Evolutionary conservation across 352 stramenopile species (phyloP).

Genomic region (Achlya hypogyna): DNA sequence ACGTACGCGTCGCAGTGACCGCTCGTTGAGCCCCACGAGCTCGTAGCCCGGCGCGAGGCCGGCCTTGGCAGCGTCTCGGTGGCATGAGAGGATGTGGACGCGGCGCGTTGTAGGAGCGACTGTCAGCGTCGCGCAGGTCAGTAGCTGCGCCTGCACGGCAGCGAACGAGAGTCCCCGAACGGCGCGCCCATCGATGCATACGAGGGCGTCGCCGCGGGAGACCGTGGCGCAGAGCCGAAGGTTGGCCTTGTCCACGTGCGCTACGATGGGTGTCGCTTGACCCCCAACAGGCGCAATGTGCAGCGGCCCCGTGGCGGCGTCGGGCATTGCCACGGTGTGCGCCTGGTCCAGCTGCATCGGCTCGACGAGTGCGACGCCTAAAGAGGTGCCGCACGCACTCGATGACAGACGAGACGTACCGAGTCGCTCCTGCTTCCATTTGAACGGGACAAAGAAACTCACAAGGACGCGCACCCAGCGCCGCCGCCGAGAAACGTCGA

Average conservation of each 20-base stretch:
- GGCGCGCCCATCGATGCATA: slow-evolving; percentile 3
- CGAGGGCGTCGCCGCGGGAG: background rate
- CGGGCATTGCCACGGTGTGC: background rate
- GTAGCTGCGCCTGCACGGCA: background rate
- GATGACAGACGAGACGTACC: background rate
- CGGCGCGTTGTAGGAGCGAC: background rate
- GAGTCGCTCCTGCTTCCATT: slow-evolving; percentile 13
- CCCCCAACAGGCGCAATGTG: slow-evolving; percentile 5
- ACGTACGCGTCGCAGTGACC: slow-evolving; percentile 7
- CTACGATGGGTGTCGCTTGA: background rate
- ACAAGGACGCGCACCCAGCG: slow-evolving; percentile 7
- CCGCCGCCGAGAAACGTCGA: slow-evolving; percentile 5
- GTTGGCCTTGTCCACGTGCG: background rate
- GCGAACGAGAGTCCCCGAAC: background rate
- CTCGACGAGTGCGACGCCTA: slow-evolving; percentile 9
- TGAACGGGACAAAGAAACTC: background rate
- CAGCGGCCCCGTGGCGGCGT: background rate
- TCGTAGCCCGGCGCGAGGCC: background rate
- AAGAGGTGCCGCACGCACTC: background rate
- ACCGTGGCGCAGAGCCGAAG: background rate
- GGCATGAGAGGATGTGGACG: slow-evolving; percentile 2
- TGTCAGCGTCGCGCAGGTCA: background rate
- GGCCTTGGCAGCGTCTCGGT: background rate
- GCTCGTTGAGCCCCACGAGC: slow-evolving; percentile 17
- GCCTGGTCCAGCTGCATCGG: background rate